Conservation (phyloP, 2,329 filamentous ascomycete species). For the Alternaria sp. region DNA sequence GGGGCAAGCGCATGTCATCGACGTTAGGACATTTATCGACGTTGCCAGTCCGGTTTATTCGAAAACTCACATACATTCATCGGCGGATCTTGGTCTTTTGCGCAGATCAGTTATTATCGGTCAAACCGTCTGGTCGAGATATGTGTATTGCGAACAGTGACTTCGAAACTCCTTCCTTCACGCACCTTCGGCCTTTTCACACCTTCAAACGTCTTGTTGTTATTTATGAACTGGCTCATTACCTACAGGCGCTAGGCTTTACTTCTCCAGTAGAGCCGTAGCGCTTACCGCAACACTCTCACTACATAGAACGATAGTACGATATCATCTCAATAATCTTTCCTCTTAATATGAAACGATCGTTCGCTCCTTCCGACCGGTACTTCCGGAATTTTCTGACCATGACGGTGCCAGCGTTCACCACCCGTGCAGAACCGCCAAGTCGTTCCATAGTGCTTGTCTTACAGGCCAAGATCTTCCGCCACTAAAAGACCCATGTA, state of each 20-base stretch:
- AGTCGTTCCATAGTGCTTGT: constrained; percentile 34
- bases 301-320: too few relatives aligned
- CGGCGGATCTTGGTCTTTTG: too few relatives aligned
- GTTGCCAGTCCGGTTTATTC: too few relatives aligned
- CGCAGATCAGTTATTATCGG: too few relatives aligned
- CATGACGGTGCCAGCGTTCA: neutral
- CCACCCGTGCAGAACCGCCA: constrained; percentile 21
- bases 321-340: neutral
- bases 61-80: too few relatives aligned
- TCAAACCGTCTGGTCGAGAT: too few relatives aligned
- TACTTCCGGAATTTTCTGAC: neutral
- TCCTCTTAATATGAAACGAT: neutral
- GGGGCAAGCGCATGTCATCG: too few relatives aligned
- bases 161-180: too few relatives aligned
- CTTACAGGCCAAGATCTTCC: constrained; percentile 29
- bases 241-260: neutral
- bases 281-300: neutral
- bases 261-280: neutral
- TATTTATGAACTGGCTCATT: neutral
- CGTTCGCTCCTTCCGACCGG: neutral
- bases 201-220: neutral
- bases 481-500: constrained; percentile 37
- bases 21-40: too few relatives aligned
- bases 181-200: too few relatives aligned
- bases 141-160: too few relatives aligned